A percentile compares a stretch with the other conserved stretches of the same genome.
phyloP scores from a whole-genome alignment of 2,329 filamentous ascomycete species.

The Elsinoe australis region DNA sequence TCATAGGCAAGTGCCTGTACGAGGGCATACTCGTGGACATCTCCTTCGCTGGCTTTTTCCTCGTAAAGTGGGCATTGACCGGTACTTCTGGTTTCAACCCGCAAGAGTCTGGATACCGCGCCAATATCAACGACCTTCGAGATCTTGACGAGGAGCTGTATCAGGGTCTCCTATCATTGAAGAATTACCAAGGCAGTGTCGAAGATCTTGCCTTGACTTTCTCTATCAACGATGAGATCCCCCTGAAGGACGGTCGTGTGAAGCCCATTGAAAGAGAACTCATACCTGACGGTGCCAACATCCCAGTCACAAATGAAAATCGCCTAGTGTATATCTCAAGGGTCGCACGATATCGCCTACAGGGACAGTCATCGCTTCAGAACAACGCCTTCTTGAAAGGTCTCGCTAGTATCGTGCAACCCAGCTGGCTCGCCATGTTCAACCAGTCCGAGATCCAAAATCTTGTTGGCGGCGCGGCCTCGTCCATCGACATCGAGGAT shows the following conservation, averaged over 20 bases:
- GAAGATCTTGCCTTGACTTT: conserved; percentile 78
- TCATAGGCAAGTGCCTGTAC: conserved; percentile 94
- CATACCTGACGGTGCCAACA: conserved; percentile 66
- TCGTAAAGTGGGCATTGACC: conserved; percentile 85
- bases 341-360: conserved; percentile 78
- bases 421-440: conserved; percentile 95
- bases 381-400: conserved; percentile 83
- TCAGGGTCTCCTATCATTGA: conserved; percentile 71
- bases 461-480: conserved; percentile 79
- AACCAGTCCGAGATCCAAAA: conserved; percentile 93
- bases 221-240: conserved; percentile 67
- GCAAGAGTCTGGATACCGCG: conserved; percentile 66
- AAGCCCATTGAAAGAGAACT: conserved; percentile 66
- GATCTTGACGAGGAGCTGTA: conserved; percentile 89
- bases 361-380: conserved; percentile 70
- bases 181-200: conserved; percentile 77
- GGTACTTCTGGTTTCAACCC: conserved; percentile 56
- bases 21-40: conserved; percentile 94
- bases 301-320: conserved; percentile 82
- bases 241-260: conserved; percentile 33
- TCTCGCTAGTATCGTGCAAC: conserved; percentile 78
- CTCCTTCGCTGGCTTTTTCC: conserved; percentile 88
- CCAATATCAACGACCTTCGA: conserved; percentile 88
- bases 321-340: conserved; percentile 89
- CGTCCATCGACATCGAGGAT: conserved; percentile 80